phyloP scores from a whole-genome alignment of 768 basidiomycete genomes.

The Lactifluus pinguis region DNA sequence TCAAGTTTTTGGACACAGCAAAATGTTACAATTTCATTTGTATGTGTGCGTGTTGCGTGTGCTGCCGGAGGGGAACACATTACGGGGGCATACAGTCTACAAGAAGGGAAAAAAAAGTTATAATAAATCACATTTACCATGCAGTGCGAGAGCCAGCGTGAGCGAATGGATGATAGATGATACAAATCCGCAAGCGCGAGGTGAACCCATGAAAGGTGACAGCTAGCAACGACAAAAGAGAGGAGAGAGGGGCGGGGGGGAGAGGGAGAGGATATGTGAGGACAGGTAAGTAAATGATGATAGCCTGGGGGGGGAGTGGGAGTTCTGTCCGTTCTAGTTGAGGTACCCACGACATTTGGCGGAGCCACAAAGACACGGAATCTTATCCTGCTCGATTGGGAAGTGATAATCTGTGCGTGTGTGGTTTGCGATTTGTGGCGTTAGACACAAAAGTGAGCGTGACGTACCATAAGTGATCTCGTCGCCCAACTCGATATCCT shows the following conservation, averaged over 20 bases:
- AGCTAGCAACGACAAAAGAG: constrained; percentile 13
- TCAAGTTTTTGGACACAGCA: no score
- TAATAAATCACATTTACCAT: constrained; percentile 20
- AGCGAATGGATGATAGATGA: constrained; percentile 25
- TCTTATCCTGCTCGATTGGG: constrained; percentile 97
- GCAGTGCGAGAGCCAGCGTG: constrained; percentile 22
- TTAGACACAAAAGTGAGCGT: not conserved
- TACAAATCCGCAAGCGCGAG: constrained; percentile 19
- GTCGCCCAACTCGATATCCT: constrained; percentile 91
- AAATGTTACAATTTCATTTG: constrained; percentile 15
- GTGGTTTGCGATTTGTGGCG: not conserved
- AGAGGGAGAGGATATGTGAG: constrained; percentile 21
- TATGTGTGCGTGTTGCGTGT: not conserved
- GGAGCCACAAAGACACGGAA: constrained; percentile 86
- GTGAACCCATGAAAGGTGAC: constrained; percentile 13
- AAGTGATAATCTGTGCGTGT: constrained; percentile 83
- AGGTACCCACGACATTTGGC: constrained; percentile 89
- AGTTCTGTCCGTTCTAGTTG: constrained; percentile 52
- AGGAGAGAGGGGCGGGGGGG: constrained; percentile 5
- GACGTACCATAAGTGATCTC: constrained; percentile 93
- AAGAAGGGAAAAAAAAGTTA: constrained; percentile 5
- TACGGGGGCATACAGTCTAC: constrained; percentile 14
- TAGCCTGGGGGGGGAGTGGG: not conserved
- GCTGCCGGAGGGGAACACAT: constrained; percentile 8
- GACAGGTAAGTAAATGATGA: constrained; percentile 12